Evolutionary conservation across 306 rosid genomes (phyloP).

Genomic region (Acacia crassicarpa): DNA sequence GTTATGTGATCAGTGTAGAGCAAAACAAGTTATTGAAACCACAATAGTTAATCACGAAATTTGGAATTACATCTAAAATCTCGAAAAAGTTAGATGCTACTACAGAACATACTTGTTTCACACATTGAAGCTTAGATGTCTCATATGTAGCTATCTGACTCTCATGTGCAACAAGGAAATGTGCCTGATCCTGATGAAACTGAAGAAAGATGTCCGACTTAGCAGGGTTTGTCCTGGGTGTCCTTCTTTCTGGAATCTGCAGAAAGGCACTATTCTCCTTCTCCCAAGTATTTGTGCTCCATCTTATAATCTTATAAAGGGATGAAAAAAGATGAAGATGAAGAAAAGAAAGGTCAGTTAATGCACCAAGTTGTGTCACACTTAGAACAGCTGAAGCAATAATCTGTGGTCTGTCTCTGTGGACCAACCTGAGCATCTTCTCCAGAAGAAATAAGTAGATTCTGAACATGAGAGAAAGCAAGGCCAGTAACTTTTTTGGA

Average conservation of each 20-base stretch:
- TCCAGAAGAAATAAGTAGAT: constrained; percentile 46
- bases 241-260: constrained; percentile 89
- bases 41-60: not conserved
- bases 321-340: not conserved
- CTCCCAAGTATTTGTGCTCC: constrained; percentile 97
- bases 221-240: constrained; percentile 59
- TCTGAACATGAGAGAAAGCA: constrained; percentile 40
- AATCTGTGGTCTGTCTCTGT: not conserved
- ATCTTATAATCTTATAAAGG: constrained; percentile 57
- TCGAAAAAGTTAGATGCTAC: not conserved
- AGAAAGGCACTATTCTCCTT: constrained; percentile 80
- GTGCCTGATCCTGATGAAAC: constrained; percentile 92
- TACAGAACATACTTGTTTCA: constrained; percentile 64
- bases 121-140: constrained; percentile 76
- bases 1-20: not conserved
- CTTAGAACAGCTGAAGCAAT: not conserved
- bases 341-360: not conserved
- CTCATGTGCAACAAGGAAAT: constrained; percentile 89
- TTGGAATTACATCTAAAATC: not conserved
- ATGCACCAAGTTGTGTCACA: not conserved
- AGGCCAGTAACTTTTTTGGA: constrained; percentile 42
- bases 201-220: constrained; percentile 72
- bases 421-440: constrained; percentile 70
- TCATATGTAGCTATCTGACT: constrained; percentile 93
- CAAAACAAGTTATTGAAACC: not conserved